Evolutionary conservation across 352 stramenopile genomes (phyloP).

Genomic region (Phytopythium litorale): DNA sequence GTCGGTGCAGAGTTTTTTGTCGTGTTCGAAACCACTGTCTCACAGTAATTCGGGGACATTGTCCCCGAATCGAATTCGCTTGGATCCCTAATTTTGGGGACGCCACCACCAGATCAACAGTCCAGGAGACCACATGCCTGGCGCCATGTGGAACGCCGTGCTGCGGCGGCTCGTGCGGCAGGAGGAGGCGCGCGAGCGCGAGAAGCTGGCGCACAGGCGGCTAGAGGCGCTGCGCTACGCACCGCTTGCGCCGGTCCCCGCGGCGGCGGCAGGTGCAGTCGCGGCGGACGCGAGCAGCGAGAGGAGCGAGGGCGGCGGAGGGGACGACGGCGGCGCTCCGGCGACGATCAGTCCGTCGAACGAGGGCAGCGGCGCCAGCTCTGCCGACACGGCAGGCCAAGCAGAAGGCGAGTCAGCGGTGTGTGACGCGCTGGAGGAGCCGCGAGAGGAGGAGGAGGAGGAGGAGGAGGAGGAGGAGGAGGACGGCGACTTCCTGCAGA

Average conservation of each 20-base stretch:
- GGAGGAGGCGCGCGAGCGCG: constrained; percentile 25
- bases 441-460: neutral
- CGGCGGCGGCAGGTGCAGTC: neutral
- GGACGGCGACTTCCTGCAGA: constrained; percentile 50
- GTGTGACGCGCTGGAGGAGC: neutral
- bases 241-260: neutral
- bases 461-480: constrained; percentile 29
- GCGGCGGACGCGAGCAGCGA: neutral
- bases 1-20: too few relatives aligned
- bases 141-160: constrained; percentile 18
- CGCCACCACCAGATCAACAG: too few relatives aligned
- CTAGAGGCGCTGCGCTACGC: constrained; percentile 21
- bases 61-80: too few relatives aligned
- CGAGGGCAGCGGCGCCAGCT: too few relatives aligned
- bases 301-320: neutral
- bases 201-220: constrained; percentile 31
- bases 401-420: too few relatives aligned
- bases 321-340: neutral
- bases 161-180: constrained; percentile 30
- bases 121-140: too few relatives aligned
- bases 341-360: too few relatives aligned
- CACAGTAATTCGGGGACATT: too few relatives aligned
- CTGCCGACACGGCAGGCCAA: neutral
- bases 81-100: too few relatives aligned
- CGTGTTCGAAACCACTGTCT: too few relatives aligned